Percentiles rank a stretch among this genome's conserved stretches.
Conservation (phyloP, 2,329 filamentous ascomycete genomes). For the Fusarium falciforme region DNA sequence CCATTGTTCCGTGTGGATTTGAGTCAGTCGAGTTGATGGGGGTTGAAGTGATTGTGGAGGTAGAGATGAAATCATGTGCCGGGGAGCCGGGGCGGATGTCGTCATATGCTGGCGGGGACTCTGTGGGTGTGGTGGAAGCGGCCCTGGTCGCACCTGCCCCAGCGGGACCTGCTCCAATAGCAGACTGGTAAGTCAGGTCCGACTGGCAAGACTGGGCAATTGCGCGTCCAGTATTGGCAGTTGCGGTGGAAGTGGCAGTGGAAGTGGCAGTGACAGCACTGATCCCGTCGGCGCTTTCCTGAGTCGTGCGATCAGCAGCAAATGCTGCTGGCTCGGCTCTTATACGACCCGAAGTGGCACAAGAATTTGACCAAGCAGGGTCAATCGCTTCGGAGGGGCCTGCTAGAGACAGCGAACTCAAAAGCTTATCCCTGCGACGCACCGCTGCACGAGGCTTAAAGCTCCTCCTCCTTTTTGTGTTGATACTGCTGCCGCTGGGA, state of each 20-base stretch:
- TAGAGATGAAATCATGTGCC: slow-evolving; percentile 41
- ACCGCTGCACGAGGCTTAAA: slow-evolving; percentile 15
- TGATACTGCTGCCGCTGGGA: slow-evolving; percentile 25
- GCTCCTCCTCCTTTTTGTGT: slow-evolving; percentile 48
- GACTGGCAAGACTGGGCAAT: slow-evolving; percentile 15
- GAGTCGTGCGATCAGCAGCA: slow-evolving; percentile 32
- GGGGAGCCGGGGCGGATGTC: slow-evolving; percentile 41
- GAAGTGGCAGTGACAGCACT: background rate
- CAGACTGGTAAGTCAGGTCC: slow-evolving; percentile 32
- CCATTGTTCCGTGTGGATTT: slow-evolving; percentile 39
- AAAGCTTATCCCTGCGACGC: slow-evolving; percentile 30
- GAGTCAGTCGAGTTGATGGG: slow-evolving; percentile 31
- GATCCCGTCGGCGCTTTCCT: slow-evolving; percentile 16
- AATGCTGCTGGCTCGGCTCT: slow-evolving; percentile 18
- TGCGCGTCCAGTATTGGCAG: slow-evolving; percentile 8
- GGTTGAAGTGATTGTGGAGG: slow-evolving; percentile 32
- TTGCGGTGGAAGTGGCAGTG: background rate
- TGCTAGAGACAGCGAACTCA: slow-evolving; percentile 19
- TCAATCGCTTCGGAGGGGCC: slow-evolving; percentile 17
- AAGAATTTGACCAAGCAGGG: slow-evolving; percentile 6
- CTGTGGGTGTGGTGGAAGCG: background rate
- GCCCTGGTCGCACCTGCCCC: slow-evolving; percentile 33
- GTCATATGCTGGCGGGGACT: slow-evolving; percentile 48
- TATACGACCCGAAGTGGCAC: slow-evolving; percentile 17
- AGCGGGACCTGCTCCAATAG: slow-evolving; percentile 34